Evolutionary conservation across 2,329 filamentous ascomycete genomes (phyloP).

Genomic region (Bipolaris victoriae): DNA sequence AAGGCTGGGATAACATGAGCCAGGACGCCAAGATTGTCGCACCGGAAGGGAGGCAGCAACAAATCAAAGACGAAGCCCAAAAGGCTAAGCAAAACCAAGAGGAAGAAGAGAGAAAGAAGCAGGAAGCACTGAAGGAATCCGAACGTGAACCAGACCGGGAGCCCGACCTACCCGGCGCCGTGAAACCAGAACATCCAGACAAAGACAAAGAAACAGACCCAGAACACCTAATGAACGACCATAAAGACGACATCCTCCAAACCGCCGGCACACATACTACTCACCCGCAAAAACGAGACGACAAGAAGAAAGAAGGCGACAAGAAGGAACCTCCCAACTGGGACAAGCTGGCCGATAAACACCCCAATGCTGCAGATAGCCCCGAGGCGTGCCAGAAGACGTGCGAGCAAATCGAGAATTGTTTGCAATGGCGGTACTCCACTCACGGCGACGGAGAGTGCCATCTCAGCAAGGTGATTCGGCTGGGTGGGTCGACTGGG

Average conservation of each 20-base stretch:
- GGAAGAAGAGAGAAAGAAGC: neutral
- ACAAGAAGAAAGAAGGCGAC: constrained; percentile 6
- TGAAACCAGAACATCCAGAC: no score
- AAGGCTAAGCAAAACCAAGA: neutral
- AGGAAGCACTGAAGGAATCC: neutral
- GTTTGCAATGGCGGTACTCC: constrained; percentile 47
- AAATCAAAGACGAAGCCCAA: constrained; percentile 21
- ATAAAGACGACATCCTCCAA: constrained; percentile 6
- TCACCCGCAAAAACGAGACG: constrained; percentile 1
- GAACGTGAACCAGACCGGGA: neutral
- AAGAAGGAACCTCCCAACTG: constrained; percentile 21
- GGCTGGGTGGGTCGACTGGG: constrained; percentile 33
- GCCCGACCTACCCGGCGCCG: no score
- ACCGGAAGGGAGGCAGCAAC: constrained; percentile 22
- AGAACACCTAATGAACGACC: neutral
- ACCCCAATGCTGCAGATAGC: constrained; percentile 34
- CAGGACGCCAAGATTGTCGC: constrained; percentile 27
- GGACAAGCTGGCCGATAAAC: constrained; percentile 23
- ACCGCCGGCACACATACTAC: neutral
- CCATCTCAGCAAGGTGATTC: constrained; percentile 39
- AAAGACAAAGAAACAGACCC: neutral
- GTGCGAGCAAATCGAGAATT: constrained; percentile 40
- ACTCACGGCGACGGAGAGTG: constrained; percentile 39
- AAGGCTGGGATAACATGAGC: constrained; percentile 46
- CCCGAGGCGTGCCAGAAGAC: constrained; percentile 33